These are phyloP conservation scores for Aspergillus costaricaensis DNA, from an alignment of 2,329 filamentous ascomycete genomes.

Conservation along the genomic window DNA sequence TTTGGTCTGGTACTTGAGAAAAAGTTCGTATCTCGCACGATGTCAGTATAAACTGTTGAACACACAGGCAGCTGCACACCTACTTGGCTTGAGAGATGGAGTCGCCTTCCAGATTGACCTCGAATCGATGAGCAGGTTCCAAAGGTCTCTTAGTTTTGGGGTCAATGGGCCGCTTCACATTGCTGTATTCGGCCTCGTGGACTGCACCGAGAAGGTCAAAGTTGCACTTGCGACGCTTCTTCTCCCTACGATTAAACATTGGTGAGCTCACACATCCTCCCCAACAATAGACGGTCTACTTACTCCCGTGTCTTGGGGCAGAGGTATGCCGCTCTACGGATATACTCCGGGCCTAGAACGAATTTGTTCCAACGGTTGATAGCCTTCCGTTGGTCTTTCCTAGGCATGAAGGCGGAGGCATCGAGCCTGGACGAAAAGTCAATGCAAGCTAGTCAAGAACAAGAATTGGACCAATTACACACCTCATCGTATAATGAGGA, in stretches of 20 bases:
- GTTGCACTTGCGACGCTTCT: constrained; percentile 43
- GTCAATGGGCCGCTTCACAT: constrained; percentile 47
- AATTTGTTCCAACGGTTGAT: constrained; percentile 53
- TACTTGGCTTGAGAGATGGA: constrained; percentile 50
- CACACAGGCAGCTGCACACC: constrained; percentile 8
- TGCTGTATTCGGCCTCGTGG: constrained; percentile 48
- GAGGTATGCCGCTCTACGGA: constrained; percentile 47
- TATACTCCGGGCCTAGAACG: constrained; percentile 51
- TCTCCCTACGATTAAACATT: constrained; percentile 38
- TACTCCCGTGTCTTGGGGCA: constrained; percentile 49
- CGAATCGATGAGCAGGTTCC: constrained; percentile 52
- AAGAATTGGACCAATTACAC: background rate
- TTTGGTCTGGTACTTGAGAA: constrained; percentile 49
- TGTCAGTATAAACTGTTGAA: constrained; percentile 1
- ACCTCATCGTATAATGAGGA: constrained; percentile 69
- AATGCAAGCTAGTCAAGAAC: background rate
- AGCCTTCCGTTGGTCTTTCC: constrained; percentile 50
- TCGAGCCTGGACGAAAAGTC: constrained; percentile 37
- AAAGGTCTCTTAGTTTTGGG: constrained; percentile 46
- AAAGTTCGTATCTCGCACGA: constrained; percentile 45
- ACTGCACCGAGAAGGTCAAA: constrained; percentile 48
- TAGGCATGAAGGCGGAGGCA: constrained; percentile 45
- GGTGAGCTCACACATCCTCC: background rate
- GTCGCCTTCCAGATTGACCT: constrained; percentile 51
- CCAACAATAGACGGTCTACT: constrained; percentile 18